Evolutionary conservation across 2,329 filamentous ascomycete genomes (phyloP).

Genomic region (Podosphaera xanthii): DNA sequence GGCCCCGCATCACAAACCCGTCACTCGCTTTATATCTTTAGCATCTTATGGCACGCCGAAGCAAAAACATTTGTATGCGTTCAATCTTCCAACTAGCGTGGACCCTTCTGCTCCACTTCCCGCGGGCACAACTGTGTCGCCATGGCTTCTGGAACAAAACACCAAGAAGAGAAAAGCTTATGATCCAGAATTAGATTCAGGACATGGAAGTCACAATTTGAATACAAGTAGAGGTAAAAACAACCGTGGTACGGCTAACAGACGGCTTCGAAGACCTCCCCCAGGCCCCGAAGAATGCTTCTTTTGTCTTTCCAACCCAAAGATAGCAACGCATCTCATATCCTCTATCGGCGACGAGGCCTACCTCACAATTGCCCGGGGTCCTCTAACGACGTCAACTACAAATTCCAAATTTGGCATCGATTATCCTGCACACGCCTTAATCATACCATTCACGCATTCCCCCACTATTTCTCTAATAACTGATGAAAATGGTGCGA

Average conservation of each 20-base stretch:
- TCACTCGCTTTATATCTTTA: constrained; percentile 81
- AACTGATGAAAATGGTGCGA: constrained; percentile 28
- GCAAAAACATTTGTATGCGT: constrained; percentile 63
- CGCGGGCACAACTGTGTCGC: constrained; percentile 50
- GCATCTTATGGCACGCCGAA: constrained; percentile 57
- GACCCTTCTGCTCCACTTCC: constrained; percentile 39
- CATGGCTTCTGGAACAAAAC: constrained; percentile 31
- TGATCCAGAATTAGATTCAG: constrained; percentile 25
- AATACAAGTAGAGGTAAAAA: constrained; percentile 10
- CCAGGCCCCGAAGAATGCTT: constrained; percentile 65
- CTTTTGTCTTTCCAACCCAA: constrained; percentile 82
- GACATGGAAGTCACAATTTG: constrained; percentile 28
- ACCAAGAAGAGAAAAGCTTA: constrained; percentile 33
- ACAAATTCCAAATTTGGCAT: constrained; percentile 45
- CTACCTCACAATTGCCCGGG: constrained; percentile 82
- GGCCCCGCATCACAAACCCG: constrained; percentile 28
- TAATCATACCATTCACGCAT: constrained; percentile 78
- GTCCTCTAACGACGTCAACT: constrained; percentile 49
- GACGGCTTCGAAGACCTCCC: constrained; percentile 28
- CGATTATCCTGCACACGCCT: constrained; percentile 60
- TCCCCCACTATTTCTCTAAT: constrained; percentile 52
- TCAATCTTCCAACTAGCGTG: constrained; percentile 41
- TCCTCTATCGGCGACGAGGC: constrained; percentile 69
- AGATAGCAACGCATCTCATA: constrained; percentile 67
- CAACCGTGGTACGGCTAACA: constrained; percentile 20